Conservation (phyloP, 495 filamentous ascomycete species). For the Lasiosphaeris hirsuta region DNA sequence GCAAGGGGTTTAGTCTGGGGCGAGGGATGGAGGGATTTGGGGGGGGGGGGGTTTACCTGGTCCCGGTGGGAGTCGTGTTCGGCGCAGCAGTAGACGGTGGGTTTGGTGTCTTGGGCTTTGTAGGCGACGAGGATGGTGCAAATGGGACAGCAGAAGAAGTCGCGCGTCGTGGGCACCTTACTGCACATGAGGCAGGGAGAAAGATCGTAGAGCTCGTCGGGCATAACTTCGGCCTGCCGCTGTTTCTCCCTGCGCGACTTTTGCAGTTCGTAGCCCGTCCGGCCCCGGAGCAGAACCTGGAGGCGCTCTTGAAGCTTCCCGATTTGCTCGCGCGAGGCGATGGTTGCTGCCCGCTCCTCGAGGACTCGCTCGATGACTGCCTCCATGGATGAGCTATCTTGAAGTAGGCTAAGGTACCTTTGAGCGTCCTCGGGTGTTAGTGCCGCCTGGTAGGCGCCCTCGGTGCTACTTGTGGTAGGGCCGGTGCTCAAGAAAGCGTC, state of each 20-base stretch:
- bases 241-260: constrained; percentile 35
- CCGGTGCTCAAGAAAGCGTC: constrained; percentile 34
- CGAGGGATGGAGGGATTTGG: neutral
- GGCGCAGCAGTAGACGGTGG: constrained; percentile 43
- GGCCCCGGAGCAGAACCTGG: constrained; percentile 41
- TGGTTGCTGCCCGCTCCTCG: constrained; percentile 34
- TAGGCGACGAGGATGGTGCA: constrained; percentile 35
- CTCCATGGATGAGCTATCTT: constrained; percentile 30
- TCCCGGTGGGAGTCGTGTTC: constrained; percentile 36
- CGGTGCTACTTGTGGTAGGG: no score
- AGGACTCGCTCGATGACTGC: constrained; percentile 36
- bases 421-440: constrained; percentile 21
- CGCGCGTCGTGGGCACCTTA: constrained; percentile 23
- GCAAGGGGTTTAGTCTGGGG: neutral
- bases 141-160: constrained; percentile 37
- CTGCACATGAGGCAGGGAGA: constrained; percentile 39
- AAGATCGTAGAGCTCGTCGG: constrained; percentile 31
- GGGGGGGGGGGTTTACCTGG: constrained; percentile 33
- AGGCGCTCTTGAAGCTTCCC: constrained; percentile 34
- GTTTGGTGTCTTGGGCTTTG: constrained; percentile 19
- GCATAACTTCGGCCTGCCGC: constrained; percentile 18
- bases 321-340: constrained; percentile 33
- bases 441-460: constrained; percentile 1
- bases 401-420: constrained; percentile 42
- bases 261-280: constrained; percentile 40